Percentiles rank a stretch among this genome's conserved stretches.
These are phyloP conservation scores for Trichoderma reesei DNA, from an alignment of 495 filamentous ascomycete genomes.

Conservation along the genomic window DNA sequence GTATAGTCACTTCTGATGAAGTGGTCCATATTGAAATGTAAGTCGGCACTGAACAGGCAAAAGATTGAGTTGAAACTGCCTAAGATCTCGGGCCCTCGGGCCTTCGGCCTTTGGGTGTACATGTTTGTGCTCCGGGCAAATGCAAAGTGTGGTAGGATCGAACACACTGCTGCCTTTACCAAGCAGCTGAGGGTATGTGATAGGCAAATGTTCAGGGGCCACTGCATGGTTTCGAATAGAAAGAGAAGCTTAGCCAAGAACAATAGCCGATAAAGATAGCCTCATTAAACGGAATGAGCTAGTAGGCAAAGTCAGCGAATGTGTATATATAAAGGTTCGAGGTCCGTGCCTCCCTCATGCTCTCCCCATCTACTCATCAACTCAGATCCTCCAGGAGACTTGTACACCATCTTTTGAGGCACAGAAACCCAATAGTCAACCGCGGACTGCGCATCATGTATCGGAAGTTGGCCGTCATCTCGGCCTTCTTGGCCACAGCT, in stretches of 20 bases:
- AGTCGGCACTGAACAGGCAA: background rate
- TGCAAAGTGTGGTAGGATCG: background rate
- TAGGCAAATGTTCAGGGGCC: background rate
- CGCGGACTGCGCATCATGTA: background rate
- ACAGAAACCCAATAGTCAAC: background rate
- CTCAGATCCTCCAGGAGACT: background rate
- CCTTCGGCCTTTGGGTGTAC: background rate
- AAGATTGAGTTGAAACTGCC: background rate
- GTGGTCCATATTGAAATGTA: background rate
- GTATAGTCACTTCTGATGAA: background rate
- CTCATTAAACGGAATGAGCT: background rate
- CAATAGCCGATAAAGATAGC: background rate
- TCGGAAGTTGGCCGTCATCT: constrained; percentile 16
- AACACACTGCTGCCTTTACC: background rate
- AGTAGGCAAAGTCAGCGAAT: background rate
- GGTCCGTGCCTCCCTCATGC: background rate
- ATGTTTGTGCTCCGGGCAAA: background rate
- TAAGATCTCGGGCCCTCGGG: background rate
- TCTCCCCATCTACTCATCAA: background rate
- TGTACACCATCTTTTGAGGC: background rate
- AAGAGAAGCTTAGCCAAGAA: background rate
- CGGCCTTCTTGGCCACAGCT: constrained; percentile 35
- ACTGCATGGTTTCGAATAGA: background rate
- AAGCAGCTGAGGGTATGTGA: background rate
- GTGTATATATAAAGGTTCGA: background rate